phyloP scores from a whole-genome alignment of 495 filamentous ascomycete species.

The Elaphomyces granulatus region DNA sequence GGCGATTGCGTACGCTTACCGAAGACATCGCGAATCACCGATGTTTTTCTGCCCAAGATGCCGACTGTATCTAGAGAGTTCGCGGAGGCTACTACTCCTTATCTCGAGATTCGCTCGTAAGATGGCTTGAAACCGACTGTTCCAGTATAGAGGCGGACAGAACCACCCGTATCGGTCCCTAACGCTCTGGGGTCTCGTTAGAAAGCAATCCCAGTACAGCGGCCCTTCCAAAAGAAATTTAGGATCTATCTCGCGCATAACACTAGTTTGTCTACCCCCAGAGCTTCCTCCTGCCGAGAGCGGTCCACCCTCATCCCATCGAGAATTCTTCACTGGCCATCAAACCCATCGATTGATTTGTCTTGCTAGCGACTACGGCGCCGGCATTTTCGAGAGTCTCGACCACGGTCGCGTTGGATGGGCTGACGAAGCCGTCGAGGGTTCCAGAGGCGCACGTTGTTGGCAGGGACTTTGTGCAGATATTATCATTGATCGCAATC shows the following conservation, averaged over 20 bases:
- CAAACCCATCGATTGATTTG: too few species aligned
- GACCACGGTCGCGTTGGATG: conserved; percentile 77
- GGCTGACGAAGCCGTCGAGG: conserved; percentile 51
- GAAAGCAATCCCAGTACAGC: too few species aligned
- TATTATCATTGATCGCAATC: conserved; percentile 83
- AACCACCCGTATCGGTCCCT: conserved; percentile 91
- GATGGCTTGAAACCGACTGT: conserved; percentile 87
- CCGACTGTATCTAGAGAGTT: conserved; percentile 95
- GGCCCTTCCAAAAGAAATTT: too few species aligned
- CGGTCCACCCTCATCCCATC: conserved; percentile 50
- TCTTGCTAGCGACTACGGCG: conserved; percentile 58
- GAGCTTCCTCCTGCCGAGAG: conserved; percentile 82
- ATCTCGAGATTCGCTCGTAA: conserved; percentile 68
- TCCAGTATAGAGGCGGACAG: conserved; percentile 78
- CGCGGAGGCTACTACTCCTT: conserved; percentile 88
- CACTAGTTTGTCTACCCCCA: conserved; percentile 68
- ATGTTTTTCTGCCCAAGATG: conserved; percentile 44
- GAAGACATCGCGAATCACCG: conserved; percentile 39
- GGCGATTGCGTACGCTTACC: too few species aligned
- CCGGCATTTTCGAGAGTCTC: conserved; percentile 47
- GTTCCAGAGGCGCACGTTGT: conserved; percentile 76
- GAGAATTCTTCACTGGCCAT: conserved; percentile 99
- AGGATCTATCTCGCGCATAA: conserved; percentile 46
- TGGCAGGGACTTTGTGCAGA: conserved; percentile 50
- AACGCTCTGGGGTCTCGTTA: conserved; percentile 41